A percentile compares a stretch with the other conserved stretches of the same genome.
Conservation (phyloP, 192 early-diverging fungal genomes). For the Coemansia sp. region DNA sequence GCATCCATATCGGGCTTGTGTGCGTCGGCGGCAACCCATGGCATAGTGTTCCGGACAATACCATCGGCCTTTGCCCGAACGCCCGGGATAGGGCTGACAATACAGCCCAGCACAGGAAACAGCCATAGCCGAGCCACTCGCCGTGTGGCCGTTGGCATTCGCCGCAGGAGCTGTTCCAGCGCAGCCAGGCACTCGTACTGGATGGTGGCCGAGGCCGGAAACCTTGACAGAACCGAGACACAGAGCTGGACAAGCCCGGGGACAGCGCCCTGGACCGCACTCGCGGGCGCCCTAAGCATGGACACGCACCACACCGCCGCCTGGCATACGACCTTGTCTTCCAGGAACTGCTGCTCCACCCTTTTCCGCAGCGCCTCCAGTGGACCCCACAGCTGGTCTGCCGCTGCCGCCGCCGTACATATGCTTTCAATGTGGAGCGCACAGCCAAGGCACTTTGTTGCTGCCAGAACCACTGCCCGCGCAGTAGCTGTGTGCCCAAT, state of each 20-base stretch:
- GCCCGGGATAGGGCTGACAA: constrained; percentile 29
- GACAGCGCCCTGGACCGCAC: constrained; percentile 6
- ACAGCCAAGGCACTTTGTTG: constrained; percentile 26
- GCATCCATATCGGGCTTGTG: constrained; percentile 26
- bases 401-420: not conserved
- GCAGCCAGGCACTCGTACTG: constrained; percentile 35
- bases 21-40: constrained; percentile 38
- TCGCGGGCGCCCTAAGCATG: constrained; percentile 11
- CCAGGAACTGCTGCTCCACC: constrained; percentile 1
- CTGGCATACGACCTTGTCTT: constrained; percentile 25
- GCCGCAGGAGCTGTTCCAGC: constrained; percentile 29
- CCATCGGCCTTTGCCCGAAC: constrained; percentile 37
- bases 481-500: not conserved
- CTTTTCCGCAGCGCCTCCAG: constrained; percentile 2
- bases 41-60: constrained; percentile 39
- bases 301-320: constrained; percentile 25
- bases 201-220: constrained; percentile 19
- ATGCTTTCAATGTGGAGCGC: constrained; percentile 13
- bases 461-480: constrained; percentile 11
- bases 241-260: constrained; percentile 11
- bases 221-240: constrained; percentile 1
- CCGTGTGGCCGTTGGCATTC: constrained; percentile 16
- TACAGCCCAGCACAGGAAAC: constrained; percentile 27
- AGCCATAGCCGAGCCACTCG: constrained; percentile 25
- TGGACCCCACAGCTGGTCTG: not conserved